A percentile compares a stretch with the other conserved stretches of the same genome.
Evolutionary conservation across 768 basidiomycete species (phyloP).

Genomic region (Termitomyces sp.): DNA sequence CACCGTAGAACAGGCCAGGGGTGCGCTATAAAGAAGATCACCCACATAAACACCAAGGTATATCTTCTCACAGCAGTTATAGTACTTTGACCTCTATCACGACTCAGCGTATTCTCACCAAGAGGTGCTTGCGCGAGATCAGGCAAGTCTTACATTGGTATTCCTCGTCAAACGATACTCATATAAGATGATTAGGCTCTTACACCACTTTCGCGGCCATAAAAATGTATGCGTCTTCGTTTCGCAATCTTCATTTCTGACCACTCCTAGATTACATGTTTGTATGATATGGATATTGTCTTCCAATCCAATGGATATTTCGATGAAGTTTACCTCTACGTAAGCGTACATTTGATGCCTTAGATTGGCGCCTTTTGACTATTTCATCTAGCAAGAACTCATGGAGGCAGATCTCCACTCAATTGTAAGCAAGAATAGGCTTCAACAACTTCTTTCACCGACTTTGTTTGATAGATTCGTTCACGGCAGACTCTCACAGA

Average conservation of each 20-base stretch:
- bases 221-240: conserved; percentile 70
- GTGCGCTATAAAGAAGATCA: conserved; percentile 95
- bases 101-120: conserved; percentile 84
- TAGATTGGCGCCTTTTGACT: neutral
- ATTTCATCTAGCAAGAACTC: conserved; percentile 75
- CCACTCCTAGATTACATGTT: conserved; percentile 75
- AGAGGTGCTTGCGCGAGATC: conserved; percentile 94
- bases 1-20: conserved; percentile 81
- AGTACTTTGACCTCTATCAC: neutral
- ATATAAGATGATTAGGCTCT: conserved; percentile 44
- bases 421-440: conserved; percentile 54
- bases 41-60: conserved; percentile 88
- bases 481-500: conserved; percentile 86
- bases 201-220: conserved; percentile 98
- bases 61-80: neutral
- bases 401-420: conserved; percentile 99
- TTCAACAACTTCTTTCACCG: neutral
- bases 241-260: conserved; percentile 9
- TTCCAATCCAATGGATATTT: conserved; percentile 89
- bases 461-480: conserved; percentile 50
- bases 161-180: neutral
- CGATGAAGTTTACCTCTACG: conserved; percentile 95
- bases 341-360: conserved; percentile 31
- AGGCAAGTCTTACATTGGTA: conserved; percentile 41
- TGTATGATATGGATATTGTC: conserved; percentile 99